Evolutionary conservation across 2,329 filamentous ascomycete species (phyloP), one percentile per base, ranked within the genome.

Genomic region (Fusarium palustre): DNA sequence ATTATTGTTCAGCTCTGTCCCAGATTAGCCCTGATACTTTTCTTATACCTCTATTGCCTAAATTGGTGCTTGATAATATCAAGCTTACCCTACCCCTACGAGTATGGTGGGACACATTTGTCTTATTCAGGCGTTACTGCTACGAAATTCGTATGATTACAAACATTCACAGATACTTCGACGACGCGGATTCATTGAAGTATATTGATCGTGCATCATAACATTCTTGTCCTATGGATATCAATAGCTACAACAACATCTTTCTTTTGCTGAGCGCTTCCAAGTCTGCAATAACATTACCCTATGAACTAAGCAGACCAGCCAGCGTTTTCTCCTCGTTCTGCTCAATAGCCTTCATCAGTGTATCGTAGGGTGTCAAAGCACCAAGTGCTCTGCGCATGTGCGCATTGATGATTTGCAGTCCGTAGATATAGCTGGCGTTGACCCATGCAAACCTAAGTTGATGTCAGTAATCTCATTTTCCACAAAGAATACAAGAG

Each of bases 371-470:
- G 4, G 92, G 91, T 6, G 94, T 97, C 72, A 97, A 85, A 9
- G 94, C 92, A 59, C 94, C 95, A 39, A 99, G 85, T 1, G 95
- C 93, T 74, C 94, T 91, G 78, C 91, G 90, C 89, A 96, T 94
- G 80, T 97, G 93, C 33, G 92, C 91, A 74, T 92, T 94, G 64
- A 97, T 86, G 72, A 97, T 92, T 71, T 94, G 91, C 64, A 98
- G 85, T 41, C 95, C 96, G 76, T 97, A 97, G 59, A 98, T 92
- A 78, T 97, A 99, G 78, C 94, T 97, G 75, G 96, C 95, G 78
- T 99, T 99, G 76, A 98, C 96, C 96, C 96, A 99, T 54, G 95
- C 96, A 77, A 99, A 99, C 60, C 95, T 97, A 76, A 34, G 12
- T 8, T 49, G 33, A 16, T 28, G 72, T 81, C 66, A 81, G 78